Conservation (phyloP, 164 flowering plant species). For the Cinnamomum micranthum region DNA sequence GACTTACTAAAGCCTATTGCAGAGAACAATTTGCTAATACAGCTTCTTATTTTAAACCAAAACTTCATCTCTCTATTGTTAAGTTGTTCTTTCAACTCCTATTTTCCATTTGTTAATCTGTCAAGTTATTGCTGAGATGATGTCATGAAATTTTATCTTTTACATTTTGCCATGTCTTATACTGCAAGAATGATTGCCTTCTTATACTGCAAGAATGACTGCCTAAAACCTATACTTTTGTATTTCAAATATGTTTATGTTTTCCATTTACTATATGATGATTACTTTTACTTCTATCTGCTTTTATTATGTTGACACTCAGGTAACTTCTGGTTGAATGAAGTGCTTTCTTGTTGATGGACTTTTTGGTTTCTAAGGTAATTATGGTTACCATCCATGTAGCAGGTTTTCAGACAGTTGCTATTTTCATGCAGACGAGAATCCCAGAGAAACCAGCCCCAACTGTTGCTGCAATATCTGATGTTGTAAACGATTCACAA, state of each 20-base stretch:
- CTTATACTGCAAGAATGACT: too few species aligned
- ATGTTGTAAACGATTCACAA: slow-evolving; percentile 66
- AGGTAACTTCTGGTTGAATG: slow-evolving; percentile 17
- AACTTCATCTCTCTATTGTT: too few species aligned
- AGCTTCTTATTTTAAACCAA: too few species aligned
- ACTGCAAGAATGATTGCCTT: too few species aligned
- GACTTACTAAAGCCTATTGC: too few species aligned
- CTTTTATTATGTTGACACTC: slow-evolving; percentile 1
- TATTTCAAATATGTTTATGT: background rate
- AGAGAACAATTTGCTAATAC: too few species aligned
- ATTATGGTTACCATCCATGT: slow-evolving; percentile 55
- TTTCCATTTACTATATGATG: background rate
- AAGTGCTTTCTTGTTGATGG: slow-evolving; percentile 15
- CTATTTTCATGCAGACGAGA: slow-evolving; percentile 99
- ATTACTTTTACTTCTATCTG: background rate
- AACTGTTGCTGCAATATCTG: slow-evolving; percentile 36
- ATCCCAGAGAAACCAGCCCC: slow-evolving; percentile 45
- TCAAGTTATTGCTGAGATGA: too few species aligned
- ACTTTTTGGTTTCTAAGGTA: slow-evolving; percentile 63
- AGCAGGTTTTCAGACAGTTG: slow-evolving; percentile 99
- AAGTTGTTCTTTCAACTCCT: too few species aligned
- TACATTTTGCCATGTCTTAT: too few species aligned
- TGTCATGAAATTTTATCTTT: too few species aligned
- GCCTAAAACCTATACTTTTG: background rate
- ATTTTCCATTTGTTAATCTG: too few species aligned